These are phyloP conservation scores for Aphanomyces stellatus DNA, from an alignment of 352 stramenopile genomes.

Conservation along the genomic window DNA sequence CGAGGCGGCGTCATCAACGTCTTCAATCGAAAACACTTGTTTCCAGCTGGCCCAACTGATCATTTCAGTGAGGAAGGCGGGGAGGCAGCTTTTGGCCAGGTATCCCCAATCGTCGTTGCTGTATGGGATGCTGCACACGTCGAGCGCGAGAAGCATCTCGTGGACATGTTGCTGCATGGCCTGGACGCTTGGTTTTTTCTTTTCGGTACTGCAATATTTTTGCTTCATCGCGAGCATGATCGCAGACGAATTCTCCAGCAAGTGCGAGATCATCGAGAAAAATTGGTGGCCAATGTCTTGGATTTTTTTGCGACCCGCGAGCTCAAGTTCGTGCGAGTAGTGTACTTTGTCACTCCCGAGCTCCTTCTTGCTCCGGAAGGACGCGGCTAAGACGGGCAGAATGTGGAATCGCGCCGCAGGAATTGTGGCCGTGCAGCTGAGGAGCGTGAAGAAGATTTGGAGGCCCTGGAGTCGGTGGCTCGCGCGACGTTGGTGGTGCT, in stretches of 20 bases:
- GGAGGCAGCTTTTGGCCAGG: slow-evolving; percentile 48
- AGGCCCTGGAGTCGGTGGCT: slow-evolving; percentile 50
- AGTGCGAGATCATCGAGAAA: slow-evolving; percentile 47
- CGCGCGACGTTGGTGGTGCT: slow-evolving; percentile 39
- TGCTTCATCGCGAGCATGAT: background rate
- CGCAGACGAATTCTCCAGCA: slow-evolving; percentile 36
- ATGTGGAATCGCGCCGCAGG: slow-evolving; percentile 57
- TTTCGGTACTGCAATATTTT: slow-evolving; percentile 4
- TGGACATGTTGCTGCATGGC: slow-evolving; percentile 47
- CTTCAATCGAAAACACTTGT: slow-evolving; percentile 37
- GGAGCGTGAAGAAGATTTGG: slow-evolving; percentile 48
- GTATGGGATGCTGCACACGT: slow-evolving; percentile 75
- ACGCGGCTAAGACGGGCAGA: slow-evolving; percentile 56
- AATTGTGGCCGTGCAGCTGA: slow-evolving; percentile 45
- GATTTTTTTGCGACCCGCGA: slow-evolving; percentile 39
- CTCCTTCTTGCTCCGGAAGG: slow-evolving; percentile 27
- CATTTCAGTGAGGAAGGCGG: slow-evolving; percentile 56
- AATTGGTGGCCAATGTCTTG: slow-evolving; percentile 48
- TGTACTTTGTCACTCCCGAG: slow-evolving; percentile 48
- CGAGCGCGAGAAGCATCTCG: slow-evolving; percentile 64
- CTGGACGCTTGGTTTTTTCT: slow-evolving; percentile 20
- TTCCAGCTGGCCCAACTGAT: slow-evolving; percentile 73
- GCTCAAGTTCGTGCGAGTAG: slow-evolving; percentile 62
- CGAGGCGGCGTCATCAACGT: slow-evolving; percentile 32
- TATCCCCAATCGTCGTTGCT: slow-evolving; percentile 46